Base-by-base conservation (phyloP, 805 yeast genomes). In the Ogataea glucozyma region DNA sequence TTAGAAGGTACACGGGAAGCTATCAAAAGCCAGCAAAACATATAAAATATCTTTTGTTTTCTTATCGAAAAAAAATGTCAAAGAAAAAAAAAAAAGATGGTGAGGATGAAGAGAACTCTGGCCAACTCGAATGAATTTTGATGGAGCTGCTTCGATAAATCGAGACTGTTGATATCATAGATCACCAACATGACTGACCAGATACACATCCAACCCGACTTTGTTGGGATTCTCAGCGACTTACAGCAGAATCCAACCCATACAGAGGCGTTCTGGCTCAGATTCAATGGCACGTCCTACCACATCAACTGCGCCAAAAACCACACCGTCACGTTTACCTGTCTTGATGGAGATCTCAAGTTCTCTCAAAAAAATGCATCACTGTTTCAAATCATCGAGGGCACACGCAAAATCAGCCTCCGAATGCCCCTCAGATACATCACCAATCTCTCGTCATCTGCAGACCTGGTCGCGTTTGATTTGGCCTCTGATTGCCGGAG, bases 171-270 rank as follows among this genome's bases (percentile, higher is more conserved):
- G n/a, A n/a, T n/a, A n/a, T n/a, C n/a, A n/a, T n/a, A n/a, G n/a
- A n/a, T n/a, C n/a, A n/a, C n/a, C n/a, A n/a, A 17, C 13, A 38
- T 30, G 41, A 36, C 46, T 3, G 49, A 40, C 16, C 32, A 18
- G 17, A 13, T 53, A 5, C 26, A 34, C 10, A 17, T 57, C 3
- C 62, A 56, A 36, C 38, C 40, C 2, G 61, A 56, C 36, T 49
- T 53, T 29, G 13, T 30, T 9, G 48, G 44, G 19, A 50, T 53
- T 1, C 13, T 53, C 3, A 34, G 34, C 19, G 62, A 56, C n/a
- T 32, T 46, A 3, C 20, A 18, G 5, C 5, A 26, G 2, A 51
- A 46, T 2, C 38, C 31, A 20, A 35, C 52, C 7, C 45, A 38
- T 3, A 22, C 26, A 12, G 54, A 46, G 20, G 22, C 46, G 21